Base-by-base conservation (phyloP, 2,329 filamentous ascomycete species). In the Metarhizium guizhouense region DNA sequence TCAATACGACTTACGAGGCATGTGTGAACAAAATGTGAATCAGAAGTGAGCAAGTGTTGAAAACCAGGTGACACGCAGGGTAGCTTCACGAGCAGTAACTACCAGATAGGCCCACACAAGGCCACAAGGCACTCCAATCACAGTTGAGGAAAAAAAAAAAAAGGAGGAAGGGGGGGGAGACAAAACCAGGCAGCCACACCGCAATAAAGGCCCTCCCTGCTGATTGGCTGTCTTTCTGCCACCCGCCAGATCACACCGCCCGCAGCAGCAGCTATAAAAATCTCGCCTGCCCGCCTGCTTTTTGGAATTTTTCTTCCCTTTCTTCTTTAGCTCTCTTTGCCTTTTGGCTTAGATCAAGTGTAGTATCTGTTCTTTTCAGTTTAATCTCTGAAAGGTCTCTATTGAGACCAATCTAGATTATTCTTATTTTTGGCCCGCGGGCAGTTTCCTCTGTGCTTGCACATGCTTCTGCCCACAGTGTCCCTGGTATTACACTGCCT, bases 341-440 rank as follows among this genome's bases (percentile, higher is more conserved):
- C 76, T 77, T 79, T 79, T 83, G 80, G 83, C 83, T 88, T 88
- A 90, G 87, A 90, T 90, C 87, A 90, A 89, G 86, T 90, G 86
- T 90, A 90, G 87, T 90, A 90, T 89, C 86, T 90, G 87, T 91
- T 92, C 87, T 91, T 90, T 88, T 90, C 85, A 92, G 88, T 90
- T 91, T 92, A 91, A 91, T 90, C 85, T 87, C 87, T 92, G 87
- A 87, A 88, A 90, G 81, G 80, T 78, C 77, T 79, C 84, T 82
- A 88, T 76, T 79, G 83, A 78, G 77, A 77, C 78, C 78, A 82
- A 81, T 80, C 78, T 77, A 83, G 85, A 89, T 92, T 91, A 89
- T 83, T 83, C 85, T 79, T 80, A 90, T 92, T 72, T 72, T 73
- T 73, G 69, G 62, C 52, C 29, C 48, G 47, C 47, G 69, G 66